Evolutionary conservation across 305 asterid genomes (phyloP), one percentile per base, ranked within the genome.

Genomic region (Solanum aculeatissimum): DNA sequence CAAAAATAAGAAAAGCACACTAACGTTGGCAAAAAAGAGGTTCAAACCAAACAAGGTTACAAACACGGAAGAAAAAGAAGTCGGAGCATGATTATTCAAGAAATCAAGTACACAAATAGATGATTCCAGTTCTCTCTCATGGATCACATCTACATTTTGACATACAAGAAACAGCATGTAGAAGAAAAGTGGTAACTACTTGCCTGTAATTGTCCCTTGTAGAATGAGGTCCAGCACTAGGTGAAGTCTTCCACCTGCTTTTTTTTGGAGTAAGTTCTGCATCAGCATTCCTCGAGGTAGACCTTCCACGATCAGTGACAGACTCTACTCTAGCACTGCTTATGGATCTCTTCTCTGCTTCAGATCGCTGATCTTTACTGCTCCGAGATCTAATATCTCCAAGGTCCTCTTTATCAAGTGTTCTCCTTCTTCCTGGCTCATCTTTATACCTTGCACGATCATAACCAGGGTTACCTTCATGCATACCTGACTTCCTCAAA

Each of bases 161-260:
- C 47, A 78, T 49, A 51, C 42, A 77, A 27, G 29, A 27, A 27
- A 77, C 65, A 77, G 18, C 25, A 27, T 10, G 82, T 11, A 32
- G 82, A 53, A 78, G 49, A 29, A 78, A 78, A 51, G 6, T 78
- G 7, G 66, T 29, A 18, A 29, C 27, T n/a, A 85, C 81, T 57
- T 90, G 94, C 99, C 99, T 94, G 86, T 92, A 90, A 88, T 92
- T 90, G 89, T 97, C 98, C 91, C 98, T 92, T 82, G 95, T 29
- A 66, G 88, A 87, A 87, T 90, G 93, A 90, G 95, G 88, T 85
- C 91, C 90, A 80, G 95, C 89, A 85, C 92, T 87, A 81, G 99
- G 98, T 40, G 99, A 95, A 81, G 91, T 87, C 85, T 93, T 90
- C 86, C 95, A 91, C 89, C 96, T 95, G 86, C 89, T 81, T 78